Conservation (phyloP, 176 grass and related monocot species). For the Triticum timopheevii region DNA sequence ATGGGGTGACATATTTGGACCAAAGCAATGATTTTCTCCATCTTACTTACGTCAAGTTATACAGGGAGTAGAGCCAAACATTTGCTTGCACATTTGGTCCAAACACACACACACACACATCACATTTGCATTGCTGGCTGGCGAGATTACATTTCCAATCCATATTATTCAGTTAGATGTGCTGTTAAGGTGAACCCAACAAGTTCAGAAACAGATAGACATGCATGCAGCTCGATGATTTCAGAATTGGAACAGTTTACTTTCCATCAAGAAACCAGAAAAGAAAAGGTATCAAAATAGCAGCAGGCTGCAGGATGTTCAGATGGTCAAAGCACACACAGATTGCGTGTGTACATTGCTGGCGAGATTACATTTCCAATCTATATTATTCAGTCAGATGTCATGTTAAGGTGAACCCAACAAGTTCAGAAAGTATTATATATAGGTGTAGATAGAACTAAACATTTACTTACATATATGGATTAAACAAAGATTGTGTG, state of each 20-base stretch:
- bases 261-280: not conserved
- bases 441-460: not conserved
- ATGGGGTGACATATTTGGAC: too few relatives aligned
- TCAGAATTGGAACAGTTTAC: not conserved
- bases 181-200: too few relatives aligned
- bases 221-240: too few relatives aligned
- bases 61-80: too few relatives aligned
- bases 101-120: not conserved
- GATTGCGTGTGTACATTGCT: too few relatives aligned
- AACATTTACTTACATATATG: slow-evolving; percentile 2
- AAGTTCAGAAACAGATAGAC: too few relatives aligned
- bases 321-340: not conserved
- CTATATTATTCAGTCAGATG: too few relatives aligned
- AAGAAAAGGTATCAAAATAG: not conserved
- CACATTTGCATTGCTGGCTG: not conserved
- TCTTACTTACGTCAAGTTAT: too few relatives aligned
- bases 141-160: not conserved
- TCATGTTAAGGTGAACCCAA: too few relatives aligned
- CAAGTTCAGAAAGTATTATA: not conserved
- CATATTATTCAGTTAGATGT: not conserved
- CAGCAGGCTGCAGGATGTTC: not conserved
- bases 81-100: too few relatives aligned
- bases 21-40: too few relatives aligned
- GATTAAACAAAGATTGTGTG: not conserved
- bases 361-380: too few relatives aligned